These are phyloP conservation scores for Polytrichum formosum DNA, from an alignment of 225 moss, liverwort and hornwort genomes.

Conservation along the genomic window DNA sequence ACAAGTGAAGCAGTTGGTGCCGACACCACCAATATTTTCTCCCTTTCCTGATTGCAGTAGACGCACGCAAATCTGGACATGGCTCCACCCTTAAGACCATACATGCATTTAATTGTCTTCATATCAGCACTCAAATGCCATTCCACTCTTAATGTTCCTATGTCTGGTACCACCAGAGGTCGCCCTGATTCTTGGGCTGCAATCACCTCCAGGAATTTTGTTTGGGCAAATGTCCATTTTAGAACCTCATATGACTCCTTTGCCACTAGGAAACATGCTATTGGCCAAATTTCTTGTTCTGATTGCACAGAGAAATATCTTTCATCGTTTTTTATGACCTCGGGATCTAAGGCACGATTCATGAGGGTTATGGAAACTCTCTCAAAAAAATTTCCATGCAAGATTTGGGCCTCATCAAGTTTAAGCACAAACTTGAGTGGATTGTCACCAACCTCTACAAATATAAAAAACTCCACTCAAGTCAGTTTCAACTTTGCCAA, in stretches of 20 bases:
- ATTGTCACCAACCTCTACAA: not conserved
- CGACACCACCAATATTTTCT: not conserved
- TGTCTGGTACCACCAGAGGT: not conserved
- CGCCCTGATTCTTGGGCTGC: not conserved
- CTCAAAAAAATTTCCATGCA: not conserved
- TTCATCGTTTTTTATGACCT: not conserved
- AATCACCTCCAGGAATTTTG: not conserved
- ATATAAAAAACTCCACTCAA: no score
- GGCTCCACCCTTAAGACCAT: not conserved
- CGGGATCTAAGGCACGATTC: not conserved
- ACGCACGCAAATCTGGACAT: not conserved
- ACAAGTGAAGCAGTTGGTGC: not conserved
- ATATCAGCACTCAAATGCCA: not conserved
- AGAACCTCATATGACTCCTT: not conserved
- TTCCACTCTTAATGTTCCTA: not conserved
- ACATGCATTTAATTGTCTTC: not conserved
- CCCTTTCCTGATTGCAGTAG: not conserved
- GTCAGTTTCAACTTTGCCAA: no score
- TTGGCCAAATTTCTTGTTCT: not conserved
- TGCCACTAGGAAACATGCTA: not conserved
- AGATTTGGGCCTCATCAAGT: not conserved
- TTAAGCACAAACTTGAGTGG: not conserved
- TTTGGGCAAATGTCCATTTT: not conserved
- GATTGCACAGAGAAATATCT: not conserved
- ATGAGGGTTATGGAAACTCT: not conserved